Base-by-base conservation (phyloP, 495 filamentous ascomycete genomes). In the Aspergillus saccharolyticus region DNA sequence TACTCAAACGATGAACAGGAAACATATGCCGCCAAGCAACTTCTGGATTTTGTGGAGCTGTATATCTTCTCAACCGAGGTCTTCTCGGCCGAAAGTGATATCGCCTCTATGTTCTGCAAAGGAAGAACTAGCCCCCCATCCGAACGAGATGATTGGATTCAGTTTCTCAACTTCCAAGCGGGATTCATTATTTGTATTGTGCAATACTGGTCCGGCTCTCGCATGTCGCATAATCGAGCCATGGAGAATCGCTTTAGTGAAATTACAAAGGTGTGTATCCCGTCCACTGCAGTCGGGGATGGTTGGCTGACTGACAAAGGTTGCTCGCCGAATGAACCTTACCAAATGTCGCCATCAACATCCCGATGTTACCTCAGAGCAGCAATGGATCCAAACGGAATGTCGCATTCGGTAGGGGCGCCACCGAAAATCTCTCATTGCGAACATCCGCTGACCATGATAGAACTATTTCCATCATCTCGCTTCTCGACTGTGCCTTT, bases 121-220 rank as follows among this genome's bases (percentile, higher is more conserved):
- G 12, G 7, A 39, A 8, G 33, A 12, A 8, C 33, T 12, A 15
- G 14, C 42, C 62, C 42, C 25, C 22, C 52, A 19, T 63, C 71
- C 10, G 59, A 64, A 17, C 68, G 72, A 25, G 65, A 57, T 16
- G 68, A 74, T 44, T 77, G 74, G 75, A 39, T 56, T 12, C 67
- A 69, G 8, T 77, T 80, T 52, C 71, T 75, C 53, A 72, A 73
- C 39, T 66, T 79, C 28, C 76, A 75, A 44, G 78, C 75, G 1
- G 77, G 73, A 0, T 72, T 76, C 44, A 53, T 80, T 20, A 74
- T 78, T 50, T 56, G 70, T 0, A 56, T 75, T 9, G 65, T 66
- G 15, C 78, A 80, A 52, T 79, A 78, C 52, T 80, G 77, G 77
- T 68, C 77, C 10, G 78, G 78, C 12, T 70, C 64, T 52, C 70